A percentile compares a stretch with the other conserved stretches of the same genome.
Evolutionary conservation across 176 grass and related monocot genomes (phyloP).

Genomic region (Leersia perrieri): DNA sequence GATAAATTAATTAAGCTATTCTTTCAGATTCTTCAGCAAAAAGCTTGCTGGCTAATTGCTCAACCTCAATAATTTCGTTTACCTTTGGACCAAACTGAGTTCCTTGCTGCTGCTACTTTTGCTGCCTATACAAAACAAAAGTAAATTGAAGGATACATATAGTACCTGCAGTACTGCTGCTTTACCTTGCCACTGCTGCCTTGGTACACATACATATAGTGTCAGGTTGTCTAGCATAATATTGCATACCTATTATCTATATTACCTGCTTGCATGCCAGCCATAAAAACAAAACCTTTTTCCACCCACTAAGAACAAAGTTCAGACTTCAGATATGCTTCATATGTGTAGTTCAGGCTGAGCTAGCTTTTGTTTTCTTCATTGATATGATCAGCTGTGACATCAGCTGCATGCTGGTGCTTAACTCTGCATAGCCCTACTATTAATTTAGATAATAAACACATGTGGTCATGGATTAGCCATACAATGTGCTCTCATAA

Average conservation of each 20-base stretch:
- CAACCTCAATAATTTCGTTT: too few relatives aligned
- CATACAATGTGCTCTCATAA: neutral
- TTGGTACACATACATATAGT: neutral
- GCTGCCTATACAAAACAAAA: neutral
- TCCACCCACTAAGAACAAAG: neutral
- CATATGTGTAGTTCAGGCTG: neutral
- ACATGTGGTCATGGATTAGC: slow-evolving; percentile 31
- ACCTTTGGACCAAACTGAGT: neutral
- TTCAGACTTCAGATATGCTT: neutral
- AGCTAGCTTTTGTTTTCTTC: neutral
- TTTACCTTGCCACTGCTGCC: neutral
- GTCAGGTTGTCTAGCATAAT: neutral
- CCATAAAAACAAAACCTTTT: neutral
- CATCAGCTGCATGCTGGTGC: neutral
- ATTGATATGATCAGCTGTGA: neutral
- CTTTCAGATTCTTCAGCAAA: neutral
- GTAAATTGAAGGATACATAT: neutral
- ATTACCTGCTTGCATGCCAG: neutral
- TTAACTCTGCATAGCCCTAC: neutral
- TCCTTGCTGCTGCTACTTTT: neutral
- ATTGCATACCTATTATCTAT: neutral
- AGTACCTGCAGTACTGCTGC: neutral
- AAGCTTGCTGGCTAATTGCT: neutral
- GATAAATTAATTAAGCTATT: neutral
- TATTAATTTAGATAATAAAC: neutral